Conservation (phyloP, 345 rosid species). For the Euphorbia pulcherrima region DNA sequence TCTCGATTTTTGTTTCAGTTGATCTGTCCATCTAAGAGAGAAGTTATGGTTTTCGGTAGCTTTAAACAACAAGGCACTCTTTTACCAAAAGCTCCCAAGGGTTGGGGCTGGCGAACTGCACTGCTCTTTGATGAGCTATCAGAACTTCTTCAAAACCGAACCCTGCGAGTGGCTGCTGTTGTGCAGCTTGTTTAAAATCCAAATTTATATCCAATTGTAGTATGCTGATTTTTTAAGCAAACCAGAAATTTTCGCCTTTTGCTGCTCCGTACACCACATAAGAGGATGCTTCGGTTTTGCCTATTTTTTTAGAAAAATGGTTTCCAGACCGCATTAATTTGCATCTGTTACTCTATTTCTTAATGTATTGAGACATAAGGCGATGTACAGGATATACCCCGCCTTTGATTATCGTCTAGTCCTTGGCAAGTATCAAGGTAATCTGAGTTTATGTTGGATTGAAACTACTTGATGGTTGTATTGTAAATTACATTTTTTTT, state of each 20-base stretch:
- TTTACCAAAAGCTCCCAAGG: conserved; percentile 94
- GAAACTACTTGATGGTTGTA: not conserved
- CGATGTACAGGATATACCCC: not conserved
- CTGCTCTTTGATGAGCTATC: conserved; percentile 80
- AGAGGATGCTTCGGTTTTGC: not conserved
- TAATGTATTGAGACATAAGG: not conserved
- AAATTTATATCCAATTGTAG: not conserved
- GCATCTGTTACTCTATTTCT: no score
- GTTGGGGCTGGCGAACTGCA: conserved; percentile 98
- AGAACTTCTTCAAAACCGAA: conserved; percentile 80
- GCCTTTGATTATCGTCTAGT: not conserved
- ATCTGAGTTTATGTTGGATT: not conserved
- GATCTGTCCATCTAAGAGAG: conserved; percentile 93
- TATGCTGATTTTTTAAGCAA: not conserved
- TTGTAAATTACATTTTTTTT: not conserved
- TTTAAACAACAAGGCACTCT: conserved; percentile 84
- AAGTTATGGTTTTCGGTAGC: conserved; percentile 85
- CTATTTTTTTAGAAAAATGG: not conserved
- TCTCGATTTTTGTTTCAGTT: conserved; percentile 35
- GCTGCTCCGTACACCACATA: conserved; percentile 6
- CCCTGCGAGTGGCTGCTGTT: conserved; percentile 73
- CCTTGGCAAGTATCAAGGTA: not conserved
- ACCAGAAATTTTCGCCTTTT: not conserved
- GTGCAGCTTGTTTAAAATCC: conserved; percentile 72
- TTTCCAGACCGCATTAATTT: not conserved